phyloP scores from a whole-genome alignment of 345 rosid genomes.

The Populus pruinosa region DNA sequence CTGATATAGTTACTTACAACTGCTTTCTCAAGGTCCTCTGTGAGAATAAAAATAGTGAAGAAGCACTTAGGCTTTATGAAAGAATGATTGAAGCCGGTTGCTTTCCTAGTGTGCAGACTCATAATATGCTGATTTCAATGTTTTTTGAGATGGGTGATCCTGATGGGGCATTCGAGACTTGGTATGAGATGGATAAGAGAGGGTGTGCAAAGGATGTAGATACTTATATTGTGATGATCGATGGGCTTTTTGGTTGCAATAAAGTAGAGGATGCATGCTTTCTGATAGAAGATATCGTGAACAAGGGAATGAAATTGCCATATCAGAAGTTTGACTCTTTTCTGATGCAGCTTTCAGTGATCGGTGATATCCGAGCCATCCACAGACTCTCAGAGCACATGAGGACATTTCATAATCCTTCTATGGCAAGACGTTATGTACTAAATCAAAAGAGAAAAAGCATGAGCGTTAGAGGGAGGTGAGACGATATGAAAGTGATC shows the following conservation, averaged over 20 bases:
- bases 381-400: slow-evolving; percentile 76
- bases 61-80: slow-evolving; percentile 64
- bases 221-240: slow-evolving; percentile 78
- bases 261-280: slow-evolving; percentile 66
- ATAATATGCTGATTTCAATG: slow-evolving; percentile 80
- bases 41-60: slow-evolving; percentile 55
- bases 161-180: slow-evolving; percentile 67
- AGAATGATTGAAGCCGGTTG: slow-evolving; percentile 66
- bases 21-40: slow-evolving; percentile 88
- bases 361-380: slow-evolving; percentile 66
- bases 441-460: slow-evolving; percentile 67
- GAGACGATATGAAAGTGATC: slow-evolving; percentile 1
- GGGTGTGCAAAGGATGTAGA: slow-evolving; percentile 61
- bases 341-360: slow-evolving; percentile 66
- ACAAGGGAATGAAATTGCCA: slow-evolving; percentile 66
- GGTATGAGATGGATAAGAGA: slow-evolving; percentile 76
- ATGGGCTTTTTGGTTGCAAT: slow-evolving; percentile 70
- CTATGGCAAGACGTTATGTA: slow-evolving; percentile 79
- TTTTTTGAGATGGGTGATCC: slow-evolving; percentile 62
- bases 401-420: slow-evolving; percentile 76
- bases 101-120: slow-evolving; percentile 81
- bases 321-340: slow-evolving; percentile 65
- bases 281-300: slow-evolving; percentile 65
- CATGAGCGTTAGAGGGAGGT: slow-evolving; percentile 59
- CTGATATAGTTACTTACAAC: slow-evolving; percentile 82